Evolutionary conservation across 2,329 filamentous ascomycete genomes (phyloP).

Genomic region (Didymellaceae sp.): DNA sequence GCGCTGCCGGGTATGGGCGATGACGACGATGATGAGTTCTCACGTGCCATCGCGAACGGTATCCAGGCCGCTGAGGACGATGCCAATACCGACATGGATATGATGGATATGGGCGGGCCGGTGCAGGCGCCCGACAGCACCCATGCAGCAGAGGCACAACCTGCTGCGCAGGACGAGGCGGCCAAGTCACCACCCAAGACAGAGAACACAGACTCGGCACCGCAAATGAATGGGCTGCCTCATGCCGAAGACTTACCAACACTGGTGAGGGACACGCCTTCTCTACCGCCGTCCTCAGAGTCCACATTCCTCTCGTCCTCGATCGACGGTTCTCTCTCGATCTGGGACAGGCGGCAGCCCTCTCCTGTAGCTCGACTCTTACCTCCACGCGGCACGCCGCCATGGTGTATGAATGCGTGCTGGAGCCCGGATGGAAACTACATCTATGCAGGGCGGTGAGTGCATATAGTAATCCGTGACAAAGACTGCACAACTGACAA

Average conservation of each 20-base stretch:
- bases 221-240: conserved; percentile 57
- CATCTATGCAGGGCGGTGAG: conserved; percentile 81
- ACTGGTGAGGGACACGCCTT: conserved; percentile 26
- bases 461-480: background rate
- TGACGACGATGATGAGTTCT: conserved; percentile 69
- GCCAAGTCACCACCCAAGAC: conserved; percentile 11
- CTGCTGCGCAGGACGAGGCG: background rate
- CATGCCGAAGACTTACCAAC: conserved; percentile 54
- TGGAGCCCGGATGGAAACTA: conserved; percentile 96
- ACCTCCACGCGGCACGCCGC: conserved; percentile 77
- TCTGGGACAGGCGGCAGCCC: conserved; percentile 86
- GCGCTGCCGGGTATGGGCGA: conserved; percentile 73
- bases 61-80: conserved; percentile 55
- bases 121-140: conserved; percentile 48
- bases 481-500: background rate
- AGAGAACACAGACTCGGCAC: conserved; percentile 20
- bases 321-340: conserved; percentile 84
- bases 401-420: conserved; percentile 97
- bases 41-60: conserved; percentile 69
- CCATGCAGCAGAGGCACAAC: background rate
- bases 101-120: conserved; percentile 54
- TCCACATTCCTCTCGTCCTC: conserved; percentile 86
- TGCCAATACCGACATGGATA: conserved; percentile 53
- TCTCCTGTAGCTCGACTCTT: conserved; percentile 80
- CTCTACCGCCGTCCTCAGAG: conserved; percentile 50